Conservation (phyloP, 345 rosid species). For the Salix purpurea region DNA sequence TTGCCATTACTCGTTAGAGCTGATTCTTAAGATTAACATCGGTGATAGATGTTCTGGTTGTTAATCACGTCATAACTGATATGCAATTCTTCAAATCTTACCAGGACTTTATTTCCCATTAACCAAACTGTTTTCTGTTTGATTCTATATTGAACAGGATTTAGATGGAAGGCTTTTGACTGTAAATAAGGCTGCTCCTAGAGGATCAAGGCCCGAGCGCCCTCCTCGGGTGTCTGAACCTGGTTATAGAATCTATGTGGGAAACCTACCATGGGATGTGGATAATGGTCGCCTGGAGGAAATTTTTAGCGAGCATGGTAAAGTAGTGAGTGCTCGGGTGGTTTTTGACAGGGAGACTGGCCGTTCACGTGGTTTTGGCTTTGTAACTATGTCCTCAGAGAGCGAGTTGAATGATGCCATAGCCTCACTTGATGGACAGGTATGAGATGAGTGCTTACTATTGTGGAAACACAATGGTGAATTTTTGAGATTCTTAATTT, state of each 20-base stretch:
- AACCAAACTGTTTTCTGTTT: background rate
- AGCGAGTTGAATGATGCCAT: conserved; percentile 78
- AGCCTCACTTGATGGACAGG: conserved; percentile 94
- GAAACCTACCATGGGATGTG: conserved; percentile 82
- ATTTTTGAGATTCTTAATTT: background rate
- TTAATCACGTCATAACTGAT: background rate
- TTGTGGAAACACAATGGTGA: background rate
- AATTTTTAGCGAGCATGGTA: conserved; percentile 82
- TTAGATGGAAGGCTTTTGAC: conserved; percentile 67
- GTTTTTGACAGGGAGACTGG: conserved; percentile 81
- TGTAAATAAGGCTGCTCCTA: conserved; percentile 83
- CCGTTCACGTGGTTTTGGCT: conserved; percentile 95
- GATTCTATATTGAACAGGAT: conserved; percentile 42
- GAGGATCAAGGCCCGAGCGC: conserved; percentile 69
- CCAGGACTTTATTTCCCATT: background rate
- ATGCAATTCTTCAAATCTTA: background rate
- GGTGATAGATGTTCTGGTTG: background rate
- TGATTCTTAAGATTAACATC: background rate
- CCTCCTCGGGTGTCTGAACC: conserved; percentile 50
- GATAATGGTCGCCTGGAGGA: conserved; percentile 73
- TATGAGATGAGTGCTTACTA: conserved; percentile 19
- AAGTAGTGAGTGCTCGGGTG: conserved; percentile 75
- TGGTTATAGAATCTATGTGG: conserved; percentile 63
- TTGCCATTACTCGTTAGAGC: background rate
- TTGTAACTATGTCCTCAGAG: conserved; percentile 76